Evolutionary conservation across 805 yeast species (phyloP), one percentile per base, ranked within the genome.

Genomic region (Kazachstania psychrophila): DNA sequence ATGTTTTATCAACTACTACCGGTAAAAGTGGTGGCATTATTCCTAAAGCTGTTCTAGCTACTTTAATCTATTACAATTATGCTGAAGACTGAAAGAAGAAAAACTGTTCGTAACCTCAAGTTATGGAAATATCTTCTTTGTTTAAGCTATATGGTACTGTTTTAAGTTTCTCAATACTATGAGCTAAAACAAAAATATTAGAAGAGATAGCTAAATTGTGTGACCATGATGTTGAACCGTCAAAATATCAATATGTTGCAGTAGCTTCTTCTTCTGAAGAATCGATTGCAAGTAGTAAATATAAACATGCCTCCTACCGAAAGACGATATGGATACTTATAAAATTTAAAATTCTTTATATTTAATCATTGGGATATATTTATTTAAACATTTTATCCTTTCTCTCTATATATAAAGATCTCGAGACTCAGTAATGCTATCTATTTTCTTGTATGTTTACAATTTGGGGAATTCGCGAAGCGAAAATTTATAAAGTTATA

Each of bases 11-110:
- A 45, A 95, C 96, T 51, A 95, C 94, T 35, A 62, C 76, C 23
- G 96, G 95, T 70, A 86, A 86, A 63, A 69, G 84, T 52, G 96
- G 95, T 68, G 94, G 95, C 42, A 84, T 86, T 49, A 75, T 86
- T 69, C 94, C 95, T 20, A 89, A 81, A 67, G 78, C 88, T 44
- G 80, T 82, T 60, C 63, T 82, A 48, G 92, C 95, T 72, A 84
- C 94, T 46, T 72, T 86, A 53, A 71, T 79, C 39, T 70, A 81
- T 70, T 88, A 81, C 62, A 72, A 75, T 44, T 86, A 94, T 75
- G 66, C 85, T 25, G 64, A 66, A 34, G 70, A 69, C 40, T 60
- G 73, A 42, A 58, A 58, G 25, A 35, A 51, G 24, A 51, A 51
- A 26, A 74, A 76, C 66, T 85, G 95, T 77, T 85, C 74, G 79